Base-by-base conservation (phyloP, 106 monocot species). In the Acorus gramineus region DNA sequence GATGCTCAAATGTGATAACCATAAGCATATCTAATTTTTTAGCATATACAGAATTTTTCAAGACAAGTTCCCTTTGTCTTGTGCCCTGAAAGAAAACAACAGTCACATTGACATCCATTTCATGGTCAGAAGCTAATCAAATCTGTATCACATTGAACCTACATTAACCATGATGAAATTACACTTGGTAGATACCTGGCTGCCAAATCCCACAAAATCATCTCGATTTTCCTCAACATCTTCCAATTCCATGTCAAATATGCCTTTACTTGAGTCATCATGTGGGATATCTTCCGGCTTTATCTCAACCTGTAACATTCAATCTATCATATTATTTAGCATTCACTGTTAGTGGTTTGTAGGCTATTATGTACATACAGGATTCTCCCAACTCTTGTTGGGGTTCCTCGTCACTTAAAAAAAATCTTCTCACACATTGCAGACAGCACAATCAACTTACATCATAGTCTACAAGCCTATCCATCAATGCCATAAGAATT, bases 161-260 rank as follows among this genome's bases (percentile, higher is more conserved):
- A 28, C 28, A 28, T 28, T 0, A 28, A 28, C 28, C 28, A 1
- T 28, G 28, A 28, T 28, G 28, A 28, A 28, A 28, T 28, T 28
- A 28, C 28, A 28, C 28, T 28, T 28, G 28, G 47, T 12, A 7
- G 11, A 45, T 11, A 90, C 89, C 82, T 80, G 77, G 60, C 6
- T 54, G 65, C 49, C 68, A 66, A 48, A 54, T 59, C 58, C 61
- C 14, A 43, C 66, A 65, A 55, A 52, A 58, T 47, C 56, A 54
- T 59, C 53, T 12, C 44, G 60, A 70, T 63, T 62, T 50, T 80
- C 79, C 13, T 76, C 83, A 13, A 73, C 44, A 60, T 88, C 87
- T 74, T 91, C 96, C 54, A 86, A 62, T 58, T 95, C 90, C 77
- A 91, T 85, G 60, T 91, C 91, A 83, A 98, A 98, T 71, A 98